phyloP scores from a whole-genome alignment of 306 rosid genomes.

The Albizia julibrissin region DNA sequence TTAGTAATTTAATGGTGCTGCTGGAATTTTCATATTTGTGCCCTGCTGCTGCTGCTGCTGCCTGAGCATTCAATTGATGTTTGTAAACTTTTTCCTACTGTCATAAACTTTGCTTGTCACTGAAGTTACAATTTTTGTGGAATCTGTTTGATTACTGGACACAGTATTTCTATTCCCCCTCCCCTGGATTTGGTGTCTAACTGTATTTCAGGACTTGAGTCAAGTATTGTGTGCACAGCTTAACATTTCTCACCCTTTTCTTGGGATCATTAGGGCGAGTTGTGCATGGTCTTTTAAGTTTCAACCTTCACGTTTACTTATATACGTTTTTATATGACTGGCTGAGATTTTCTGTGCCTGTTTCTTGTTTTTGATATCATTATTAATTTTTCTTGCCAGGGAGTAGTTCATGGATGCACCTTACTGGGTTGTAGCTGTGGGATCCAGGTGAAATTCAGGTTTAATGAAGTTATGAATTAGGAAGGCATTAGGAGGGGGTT shows the following conservation, averaged over 20 bases:
- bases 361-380: not conserved
- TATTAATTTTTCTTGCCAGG: conserved; percentile 30
- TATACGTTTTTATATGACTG: not conserved
- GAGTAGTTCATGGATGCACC: conserved; percentile 31
- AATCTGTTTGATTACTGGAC: conserved; percentile 2
- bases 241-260: not conserved
- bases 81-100: conserved; percentile 21
- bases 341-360: not conserved
- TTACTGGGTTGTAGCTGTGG: conserved; percentile 35
- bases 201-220: conserved; percentile 5
- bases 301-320: conserved; percentile 20
- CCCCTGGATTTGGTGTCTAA: not conserved
- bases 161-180: not conserved
- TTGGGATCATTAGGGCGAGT: conserved; percentile 14
- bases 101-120: conserved; percentile 29
- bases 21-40: not conserved
- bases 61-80: conserved; percentile 3
- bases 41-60: conserved; percentile 19
- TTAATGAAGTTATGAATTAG: conserved; percentile 17
- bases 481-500: conserved; percentile 22
- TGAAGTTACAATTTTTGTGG: not conserved
- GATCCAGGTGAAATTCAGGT: conserved; percentile 29
- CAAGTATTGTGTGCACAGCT: not conserved
- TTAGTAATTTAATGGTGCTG: conserved; percentile 3
- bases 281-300: not conserved